Evolutionary conservation across 2,329 filamentous ascomycete genomes (phyloP), one percentile per base, ranked within the genome.

Genomic region (Fusarium longipes): DNA sequence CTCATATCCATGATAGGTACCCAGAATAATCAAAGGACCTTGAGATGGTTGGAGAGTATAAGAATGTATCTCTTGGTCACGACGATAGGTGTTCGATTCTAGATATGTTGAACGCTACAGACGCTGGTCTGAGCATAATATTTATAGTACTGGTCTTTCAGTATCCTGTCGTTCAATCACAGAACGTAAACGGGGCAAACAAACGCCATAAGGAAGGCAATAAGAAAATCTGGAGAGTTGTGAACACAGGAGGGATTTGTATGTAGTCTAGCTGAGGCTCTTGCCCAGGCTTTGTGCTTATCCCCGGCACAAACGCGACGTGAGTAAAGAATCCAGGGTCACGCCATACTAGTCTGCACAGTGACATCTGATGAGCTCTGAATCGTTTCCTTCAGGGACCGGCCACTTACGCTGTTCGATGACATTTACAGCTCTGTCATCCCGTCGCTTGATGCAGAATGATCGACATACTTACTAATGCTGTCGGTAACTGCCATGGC

Each of bases 41-140:
- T 24, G 5, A 5, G 17, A 25, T 60, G 49, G 49, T 48, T 22
- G 47, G 54, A 57, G 65, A 59, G 66, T 59, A 57, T 63, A 25
- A 47, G 45, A 27, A 38, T 62, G 61, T 65, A 60, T 62, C 57
- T 49, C 53, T 68, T 71, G 8, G 22, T 17, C 36, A 14, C 36
- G 64, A 61, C 63, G 66, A 68, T 68, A 61, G 58, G 67, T 69
- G 62, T 63, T 67, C 57, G 62, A 63, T 68, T 45, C 11, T 39
- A 43, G 59, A 52, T 38, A 44, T 4, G 17, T 12, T 25, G 24
- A 12, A 48, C 44, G 57, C 62, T 49, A 35, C 59, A 60, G 51
- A 69, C 20, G 38, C 29, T 68, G 63, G 55, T 51, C 57, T 67
- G 59, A 22, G 56, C 45, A 55, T 64, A 66, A 68, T 68, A 62